phyloP scores from a whole-genome alignment of 2,329 filamentous ascomycete genomes.

The Volutella citrinella region DNA sequence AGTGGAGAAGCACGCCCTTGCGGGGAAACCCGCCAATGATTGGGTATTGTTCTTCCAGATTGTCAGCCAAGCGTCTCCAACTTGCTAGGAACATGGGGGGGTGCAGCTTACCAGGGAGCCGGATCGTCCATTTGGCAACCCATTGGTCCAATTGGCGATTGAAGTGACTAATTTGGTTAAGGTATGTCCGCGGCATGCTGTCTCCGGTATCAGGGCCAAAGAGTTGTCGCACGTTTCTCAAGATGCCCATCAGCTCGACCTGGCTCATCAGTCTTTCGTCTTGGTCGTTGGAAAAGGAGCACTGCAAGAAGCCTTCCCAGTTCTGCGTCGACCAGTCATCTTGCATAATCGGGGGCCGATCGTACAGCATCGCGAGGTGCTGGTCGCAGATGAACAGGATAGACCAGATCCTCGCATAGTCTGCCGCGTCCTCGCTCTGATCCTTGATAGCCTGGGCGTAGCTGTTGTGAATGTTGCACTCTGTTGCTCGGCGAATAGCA shows the following conservation, averaged over 20 bases:
- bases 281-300: constrained; percentile 45
- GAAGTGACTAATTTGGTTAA: constrained; percentile 40
- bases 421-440: constrained; percentile 40
- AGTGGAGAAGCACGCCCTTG: constrained; percentile 35
- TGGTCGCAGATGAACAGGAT: constrained; percentile 58
- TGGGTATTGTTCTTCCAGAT: constrained; percentile 31
- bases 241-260: constrained; percentile 55
- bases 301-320: constrained; percentile 50
- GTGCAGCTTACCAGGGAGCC: constrained; percentile 29
- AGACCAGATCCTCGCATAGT: constrained; percentile 58
- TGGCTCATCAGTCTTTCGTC: constrained; percentile 57
- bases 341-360: constrained; percentile 54
- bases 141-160: constrained; percentile 36
- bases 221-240: constrained; percentile 50
- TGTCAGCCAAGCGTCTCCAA: not conserved
- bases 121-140: constrained; percentile 32
- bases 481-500: constrained; percentile 45
- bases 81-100: accelerated
- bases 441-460: constrained; percentile 34
- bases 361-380: constrained; percentile 58
- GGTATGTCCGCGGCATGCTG: constrained; percentile 47
- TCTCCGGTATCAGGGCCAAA: constrained; percentile 56
- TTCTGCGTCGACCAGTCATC: constrained; percentile 54
- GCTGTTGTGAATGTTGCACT: constrained; percentile 40
- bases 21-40: constrained; percentile 33